Evolutionary conservation across 2,329 filamentous ascomycete genomes (phyloP), one percentile per base, ranked within the genome.

Genomic region (Thermothelomyces thermophilus): DNA sequence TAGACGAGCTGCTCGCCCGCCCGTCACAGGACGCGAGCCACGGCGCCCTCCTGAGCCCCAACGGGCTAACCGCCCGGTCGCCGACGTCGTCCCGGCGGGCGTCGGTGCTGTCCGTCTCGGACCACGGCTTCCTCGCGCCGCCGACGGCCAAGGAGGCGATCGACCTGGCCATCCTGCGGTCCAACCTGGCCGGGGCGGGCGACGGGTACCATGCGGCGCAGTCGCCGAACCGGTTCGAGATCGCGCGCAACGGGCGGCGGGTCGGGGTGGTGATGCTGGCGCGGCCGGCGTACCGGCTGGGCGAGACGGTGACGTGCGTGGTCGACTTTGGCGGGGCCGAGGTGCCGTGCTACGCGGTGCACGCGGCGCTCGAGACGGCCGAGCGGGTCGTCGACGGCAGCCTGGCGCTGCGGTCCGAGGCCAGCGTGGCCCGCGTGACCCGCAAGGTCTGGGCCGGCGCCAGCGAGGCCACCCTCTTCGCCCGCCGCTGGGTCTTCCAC

Each of bases 151-250:
- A 89, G 63, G 90, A 96, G 60, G 83, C 87, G 17, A 95, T 98
- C 60, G 88, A 96, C 63, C 76, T 95, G 53, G 87, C 93, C 11
- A 95, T 97, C 52, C 75, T 96, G 46, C 83, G 88, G 56, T 90
- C 88, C 63, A 89, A 89, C 58, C 71, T 84, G 58, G 76, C 24
- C 5, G 24, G 24, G 24, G 5, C 24, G 9, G 9, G 24, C 9
- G 24, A 81, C 73, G 74, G 2, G 76, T 84, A 31, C 28, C 5
- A 10, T 30, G 84, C 31, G 3, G 10, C 9, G 14, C 84, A 89
- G 60, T 90, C 87, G 63, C 80, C 85, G n/a, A 96, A 95, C 62
- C 83, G 90, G 34, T 98, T 97, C 65, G 90, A 95, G 64, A 97
- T 98, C 64, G 85, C 91, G 11, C 86, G 91, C 13, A 90, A 90